These are phyloP conservation scores for Fomitopsis pulvina DNA, from an alignment of 768 basidiomycete genomes.

Conservation along the genomic window DNA sequence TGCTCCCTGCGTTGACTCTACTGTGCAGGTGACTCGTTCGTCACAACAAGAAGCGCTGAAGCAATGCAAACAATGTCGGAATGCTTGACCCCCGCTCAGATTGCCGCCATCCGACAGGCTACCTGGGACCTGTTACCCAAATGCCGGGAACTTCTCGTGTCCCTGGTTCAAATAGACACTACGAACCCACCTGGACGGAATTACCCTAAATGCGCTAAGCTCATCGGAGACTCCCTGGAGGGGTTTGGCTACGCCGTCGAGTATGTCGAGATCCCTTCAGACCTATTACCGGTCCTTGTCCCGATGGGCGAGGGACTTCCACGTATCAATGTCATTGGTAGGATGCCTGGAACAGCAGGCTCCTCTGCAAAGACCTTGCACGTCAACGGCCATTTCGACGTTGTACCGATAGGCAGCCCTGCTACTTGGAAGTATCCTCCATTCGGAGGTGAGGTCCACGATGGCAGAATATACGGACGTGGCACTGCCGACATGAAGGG, in stretches of 20 bases:
- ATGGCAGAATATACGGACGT: conserved; percentile 5
- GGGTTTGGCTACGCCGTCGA: conserved; percentile 2
- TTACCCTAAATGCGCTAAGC: neutral
- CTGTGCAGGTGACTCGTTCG: no score
- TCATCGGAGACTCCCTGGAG: conserved; percentile 1
- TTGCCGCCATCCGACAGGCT: neutral
- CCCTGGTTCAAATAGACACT: conserved; percentile 5
- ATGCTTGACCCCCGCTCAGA: neutral
- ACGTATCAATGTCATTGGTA: conserved; percentile 3
- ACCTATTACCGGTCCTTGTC: neutral
- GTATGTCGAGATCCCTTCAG: conserved; percentile 1
- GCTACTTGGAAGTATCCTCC: conserved; percentile 1
- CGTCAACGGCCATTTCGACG: conserved; percentile 4
- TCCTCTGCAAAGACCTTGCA: neutral
- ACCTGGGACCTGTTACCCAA: neutral
- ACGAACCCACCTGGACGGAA: conserved; percentile 6
- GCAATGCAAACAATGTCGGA: neutral
- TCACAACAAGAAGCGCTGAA: no score
- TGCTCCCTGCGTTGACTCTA: no score
- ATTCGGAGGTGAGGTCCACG: conserved; percentile 2
- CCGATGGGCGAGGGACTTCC: neutral
- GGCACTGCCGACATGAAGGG: conserved; percentile 8
- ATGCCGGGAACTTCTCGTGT: conserved; percentile 1
- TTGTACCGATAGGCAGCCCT: neutral
- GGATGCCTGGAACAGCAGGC: neutral